phyloP scores from a whole-genome alignment of 164 flowering plant species.

The Tinospora cordifolia region DNA sequence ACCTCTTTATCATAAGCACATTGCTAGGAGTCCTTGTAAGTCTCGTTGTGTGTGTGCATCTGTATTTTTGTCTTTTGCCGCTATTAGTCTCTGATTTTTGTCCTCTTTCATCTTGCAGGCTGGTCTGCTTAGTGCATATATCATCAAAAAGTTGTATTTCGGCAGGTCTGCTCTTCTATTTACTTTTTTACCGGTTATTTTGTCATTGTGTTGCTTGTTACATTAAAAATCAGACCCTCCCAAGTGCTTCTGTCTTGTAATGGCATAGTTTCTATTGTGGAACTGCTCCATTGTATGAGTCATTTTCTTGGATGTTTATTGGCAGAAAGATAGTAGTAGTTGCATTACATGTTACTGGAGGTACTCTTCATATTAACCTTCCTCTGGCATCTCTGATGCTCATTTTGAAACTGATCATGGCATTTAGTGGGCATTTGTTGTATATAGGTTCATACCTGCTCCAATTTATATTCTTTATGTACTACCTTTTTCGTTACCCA shows the following conservation, averaged over 20 bases:
- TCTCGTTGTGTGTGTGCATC: constrained; percentile 9
- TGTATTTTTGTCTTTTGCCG: neutral
- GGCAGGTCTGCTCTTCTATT: constrained; percentile 47
- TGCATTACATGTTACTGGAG: neutral
- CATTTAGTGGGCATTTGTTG: neutral
- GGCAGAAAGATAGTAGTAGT: neutral
- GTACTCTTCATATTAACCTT: neutral
- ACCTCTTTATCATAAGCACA: constrained; percentile 66
- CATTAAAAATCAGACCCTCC: neutral
- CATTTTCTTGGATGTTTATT: neutral
- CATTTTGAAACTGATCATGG: neutral
- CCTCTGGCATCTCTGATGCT: neutral
- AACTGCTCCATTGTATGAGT: neutral
- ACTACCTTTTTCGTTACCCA: neutral
- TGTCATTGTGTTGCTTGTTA: neutral
- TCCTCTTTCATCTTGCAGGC: constrained; percentile 33
- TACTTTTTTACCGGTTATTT: neutral
- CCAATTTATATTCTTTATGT: neutral
- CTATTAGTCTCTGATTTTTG: neutral
- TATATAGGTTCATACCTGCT: neutral
- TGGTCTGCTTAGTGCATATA: constrained; percentile 71
- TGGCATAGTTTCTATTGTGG: neutral
- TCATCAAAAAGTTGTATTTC: constrained; percentile 66
- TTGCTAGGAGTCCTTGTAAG: constrained; percentile 45
- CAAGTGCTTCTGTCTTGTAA: neutral